Percentiles rank a stretch among this genome's conserved stretches.
Evolutionary conservation across 495 filamentous ascomycete genomes (phyloP).

Genomic region (Bathelium albidoporum): DNA sequence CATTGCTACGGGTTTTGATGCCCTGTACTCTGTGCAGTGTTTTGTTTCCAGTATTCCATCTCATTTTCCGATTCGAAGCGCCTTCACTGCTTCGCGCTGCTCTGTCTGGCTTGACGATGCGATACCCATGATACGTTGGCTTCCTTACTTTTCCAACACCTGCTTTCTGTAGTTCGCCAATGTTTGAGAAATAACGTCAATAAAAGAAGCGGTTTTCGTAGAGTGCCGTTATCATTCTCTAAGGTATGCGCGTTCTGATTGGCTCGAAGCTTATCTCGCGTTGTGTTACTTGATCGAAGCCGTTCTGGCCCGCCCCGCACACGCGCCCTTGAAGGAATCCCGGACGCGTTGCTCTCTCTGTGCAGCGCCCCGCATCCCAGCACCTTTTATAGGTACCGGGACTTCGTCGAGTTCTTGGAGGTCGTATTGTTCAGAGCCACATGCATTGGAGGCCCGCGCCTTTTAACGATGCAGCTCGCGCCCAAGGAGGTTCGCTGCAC

Average conservation of each 20-base stretch:
- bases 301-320: not conserved
- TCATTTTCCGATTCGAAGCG: too few species aligned
- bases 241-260: not conserved
- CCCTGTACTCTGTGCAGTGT: not conserved
- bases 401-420: too few species aligned
- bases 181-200: not conserved
- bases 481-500: constrained; percentile 63
- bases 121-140: not conserved
- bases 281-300: too few species aligned
- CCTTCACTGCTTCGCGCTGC: not conserved
- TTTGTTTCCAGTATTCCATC: not conserved
- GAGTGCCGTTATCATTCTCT: too few species aligned
- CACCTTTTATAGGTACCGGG: too few species aligned
- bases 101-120: not conserved
- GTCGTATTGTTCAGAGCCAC: too few species aligned
- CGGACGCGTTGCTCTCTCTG: not conserved
- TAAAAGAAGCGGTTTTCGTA: too few species aligned
- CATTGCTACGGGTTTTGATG: not conserved
- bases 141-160: not conserved
- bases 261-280: not conserved
- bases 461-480: constrained; percentile 63
- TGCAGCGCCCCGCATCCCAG: not conserved
- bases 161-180: not conserved
- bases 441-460: too few species aligned
- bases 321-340: not conserved